Evolutionary conservation across 345 rosid genomes (phyloP), one percentile per base, ranked within the genome.

Genomic region (Camelina hispida): DNA sequence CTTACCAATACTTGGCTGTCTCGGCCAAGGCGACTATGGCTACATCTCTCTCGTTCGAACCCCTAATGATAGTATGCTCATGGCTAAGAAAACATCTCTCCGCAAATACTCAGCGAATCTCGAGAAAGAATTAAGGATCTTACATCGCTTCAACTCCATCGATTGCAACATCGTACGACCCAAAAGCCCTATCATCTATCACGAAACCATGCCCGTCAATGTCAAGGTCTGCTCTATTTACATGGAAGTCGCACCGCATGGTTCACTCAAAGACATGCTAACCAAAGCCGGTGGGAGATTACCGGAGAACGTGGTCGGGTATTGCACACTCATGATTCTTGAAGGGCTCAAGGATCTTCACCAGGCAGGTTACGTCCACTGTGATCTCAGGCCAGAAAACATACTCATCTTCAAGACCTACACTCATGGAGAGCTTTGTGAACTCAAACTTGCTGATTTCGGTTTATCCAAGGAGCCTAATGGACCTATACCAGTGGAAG

Each of bases 171-270:
- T 11, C 6, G 76, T 72, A 22, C 53, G 62, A 53, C 44, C 62
- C n/a, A 62, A 34, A 20, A 53, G 69, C 69, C 54, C 62, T 40
- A 0, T 43, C 3, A 44, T 62, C 32, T 40, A 20, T 43, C 2
- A 53, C 43, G 69, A 72, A 53, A 62, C 55, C 18, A 28, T 53
- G 54, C 63, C 76, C 11, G 1, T 11, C 34, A 62, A 72, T 9
- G 69, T 62, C 15, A 52, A 62, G 3, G 28, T 62, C 9, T 25
- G 12, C 4, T 72, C 76, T 34, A 40, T 73, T 15, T 35, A 63
- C 70, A 53, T 73, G 77, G 70, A 73, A 42, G 22, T 73, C 13
- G 56, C 77, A 42, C 63, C 55, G 9, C 77, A 73, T 34, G 77
- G 77, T 6, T 63, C 77, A 30, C 63, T 63, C 22, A 2, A 13